Conservation (phyloP, 75 land plant species). For the Pinus taeda region DNA sequence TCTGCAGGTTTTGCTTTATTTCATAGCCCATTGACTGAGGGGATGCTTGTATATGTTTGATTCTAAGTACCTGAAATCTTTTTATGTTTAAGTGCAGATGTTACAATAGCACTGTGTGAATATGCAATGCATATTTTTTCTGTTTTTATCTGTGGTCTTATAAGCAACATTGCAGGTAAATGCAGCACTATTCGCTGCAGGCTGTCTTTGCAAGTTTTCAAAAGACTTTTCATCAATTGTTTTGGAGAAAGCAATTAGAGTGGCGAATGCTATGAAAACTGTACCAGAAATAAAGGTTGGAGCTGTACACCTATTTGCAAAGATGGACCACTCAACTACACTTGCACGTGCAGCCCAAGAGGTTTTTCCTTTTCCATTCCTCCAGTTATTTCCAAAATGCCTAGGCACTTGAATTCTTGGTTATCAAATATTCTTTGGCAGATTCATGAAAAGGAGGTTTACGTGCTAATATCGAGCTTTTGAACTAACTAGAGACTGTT, state of each 20-base stretch:
- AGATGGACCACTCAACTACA: too few species aligned
- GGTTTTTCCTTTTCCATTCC: slow-evolving; percentile 34
- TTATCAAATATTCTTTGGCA: neutral
- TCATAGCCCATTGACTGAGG: neutral
- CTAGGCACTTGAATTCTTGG: neutral
- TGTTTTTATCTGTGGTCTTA: neutral
- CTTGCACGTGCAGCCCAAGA: too few species aligned
- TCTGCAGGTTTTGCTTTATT: neutral
- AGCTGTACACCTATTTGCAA: too few species aligned
- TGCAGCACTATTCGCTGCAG: slow-evolving; percentile 83
- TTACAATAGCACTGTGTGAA: neutral
- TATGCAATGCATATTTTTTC: neutral
- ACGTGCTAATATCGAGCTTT: neutral
- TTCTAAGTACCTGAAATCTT: neutral
- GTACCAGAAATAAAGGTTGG: too few species aligned
- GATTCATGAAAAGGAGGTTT: neutral
- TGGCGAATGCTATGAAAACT: too few species aligned
- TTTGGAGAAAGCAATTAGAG: too few species aligned
- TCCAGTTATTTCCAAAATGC: neutral
- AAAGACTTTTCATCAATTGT: too few species aligned
- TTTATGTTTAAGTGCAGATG: neutral
- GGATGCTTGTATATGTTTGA: neutral
- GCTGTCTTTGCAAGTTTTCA: too few species aligned
- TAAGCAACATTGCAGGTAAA: slow-evolving; percentile 46
- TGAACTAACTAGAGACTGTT: neutral